Evolutionary conservation across 2,329 filamentous ascomycete species (phyloP).

Genomic region (Cladophialophora psammophila): DNA sequence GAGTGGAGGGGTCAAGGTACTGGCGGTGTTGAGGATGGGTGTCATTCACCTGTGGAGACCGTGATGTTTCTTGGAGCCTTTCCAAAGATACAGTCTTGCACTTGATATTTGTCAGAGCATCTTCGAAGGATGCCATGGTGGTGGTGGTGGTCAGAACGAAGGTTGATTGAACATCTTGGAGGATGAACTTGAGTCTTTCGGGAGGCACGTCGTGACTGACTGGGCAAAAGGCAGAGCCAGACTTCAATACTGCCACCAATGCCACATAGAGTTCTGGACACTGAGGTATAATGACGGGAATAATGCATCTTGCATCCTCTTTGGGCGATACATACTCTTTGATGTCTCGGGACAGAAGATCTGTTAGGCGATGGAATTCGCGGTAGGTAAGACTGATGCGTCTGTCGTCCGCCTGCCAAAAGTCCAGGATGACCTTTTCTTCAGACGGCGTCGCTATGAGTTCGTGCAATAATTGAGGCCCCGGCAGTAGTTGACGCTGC

Average conservation of each 20-base stretch:
- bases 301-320: constrained; percentile 50
- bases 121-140: constrained; percentile 39
- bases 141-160: constrained; percentile 70
- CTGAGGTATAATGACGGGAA: constrained; percentile 81
- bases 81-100: constrained; percentile 51
- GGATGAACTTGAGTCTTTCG: constrained; percentile 80
- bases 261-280: constrained; percentile 78
- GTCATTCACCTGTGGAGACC: neutral
- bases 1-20: constrained; percentile 48
- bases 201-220: constrained; percentile 78
- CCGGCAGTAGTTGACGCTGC: constrained; percentile 59
- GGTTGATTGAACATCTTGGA: constrained; percentile 75
- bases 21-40: constrained; percentile 32
- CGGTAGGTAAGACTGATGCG: constrained; percentile 65
- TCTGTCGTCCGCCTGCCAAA: constrained; percentile 59
- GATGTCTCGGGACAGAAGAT: constrained; percentile 36
- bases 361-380: constrained; percentile 56
- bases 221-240: constrained; percentile 85
- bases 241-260: constrained; percentile 78
- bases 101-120: constrained; percentile 39
- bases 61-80: constrained; percentile 9
- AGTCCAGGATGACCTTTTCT: constrained; percentile 68
- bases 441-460: constrained; percentile 61
- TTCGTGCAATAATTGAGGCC: constrained; percentile 66
- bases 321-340: constrained; percentile 35